Base-by-base conservation (phyloP, 2,329 filamentous ascomycete species). In the Shiraia bambusicola region DNA sequence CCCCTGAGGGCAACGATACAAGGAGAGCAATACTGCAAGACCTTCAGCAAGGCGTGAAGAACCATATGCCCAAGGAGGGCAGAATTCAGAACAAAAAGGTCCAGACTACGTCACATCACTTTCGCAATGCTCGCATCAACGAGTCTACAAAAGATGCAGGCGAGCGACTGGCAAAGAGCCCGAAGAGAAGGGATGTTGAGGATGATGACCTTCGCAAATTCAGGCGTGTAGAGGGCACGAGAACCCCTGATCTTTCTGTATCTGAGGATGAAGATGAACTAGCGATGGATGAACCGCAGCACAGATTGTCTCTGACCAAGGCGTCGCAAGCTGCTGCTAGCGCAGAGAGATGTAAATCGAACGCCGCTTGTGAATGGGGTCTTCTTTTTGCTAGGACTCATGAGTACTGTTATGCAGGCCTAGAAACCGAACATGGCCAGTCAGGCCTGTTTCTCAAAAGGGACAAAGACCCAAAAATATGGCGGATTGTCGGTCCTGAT, bases 51-150 rank as follows among this genome's bases (percentile, higher is more conserved):
- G 58, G 58, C 13, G 41, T 44, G 1, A 12, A 13, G 7, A 32
- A 27, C 6, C 26, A 24, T n/a, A 30, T 15, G 11, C 9, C 19
- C 1, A n/a, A 32, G 29, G 26, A 42, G n/a, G 2, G 16, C 25
- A 24, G 4, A 24, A 13, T 16, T 10, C 9, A 36, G 28, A 12
- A 34, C 28, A 33, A 24, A 19, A n/a, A 10, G 4, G 17, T 27
- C 8, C n/a, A 25, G 17, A 27, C 40, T 13, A 50, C 36, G 12
- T 54, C 55, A 15, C 27, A 11, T 8, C 39, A 52, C 25, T 55
- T 59, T 15, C 36, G 40, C n/a, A 45, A 49, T 8, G 50, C 55
- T 33, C 49, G 47, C 22, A 56, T 62, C 40, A 60, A 59, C 16
- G 52, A 59, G 17, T 61, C 50, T 9, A 58, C 47, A 2, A 31